phyloP scores from a whole-genome alignment of 257 asterid genomes.

The Anisodus acutangulus region DNA sequence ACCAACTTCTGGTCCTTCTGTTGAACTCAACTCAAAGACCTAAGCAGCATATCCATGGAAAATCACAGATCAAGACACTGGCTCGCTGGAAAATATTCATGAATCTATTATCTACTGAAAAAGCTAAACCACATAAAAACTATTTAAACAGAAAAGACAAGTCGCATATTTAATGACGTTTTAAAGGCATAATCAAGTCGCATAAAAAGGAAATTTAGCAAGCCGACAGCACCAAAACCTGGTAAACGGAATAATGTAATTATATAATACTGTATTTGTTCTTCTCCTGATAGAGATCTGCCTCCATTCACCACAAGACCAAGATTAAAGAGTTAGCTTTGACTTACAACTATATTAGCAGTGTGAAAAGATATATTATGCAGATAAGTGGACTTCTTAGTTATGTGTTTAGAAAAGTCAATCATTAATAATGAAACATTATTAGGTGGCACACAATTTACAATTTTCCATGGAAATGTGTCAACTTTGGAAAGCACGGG shows the following conservation, averaged over 20 bases:
- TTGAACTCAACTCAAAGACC: slow-evolving; percentile 88
- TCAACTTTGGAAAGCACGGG: neutral
- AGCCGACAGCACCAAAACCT: neutral
- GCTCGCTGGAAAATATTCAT: slow-evolving; percentile 1
- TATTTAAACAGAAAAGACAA: slow-evolving; percentile 3
- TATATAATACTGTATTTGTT: neutral
- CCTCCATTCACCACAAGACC: slow-evolving; percentile 24
- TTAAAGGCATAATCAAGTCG: neutral
- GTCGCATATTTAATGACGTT: neutral
- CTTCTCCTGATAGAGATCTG: slow-evolving; percentile 15
- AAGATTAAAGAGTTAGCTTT: slow-evolving; percentile 1
- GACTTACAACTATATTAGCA: slow-evolving; percentile 12
- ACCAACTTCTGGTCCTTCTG: slow-evolving; percentile 92
- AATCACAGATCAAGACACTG: slow-evolving; percentile 30
- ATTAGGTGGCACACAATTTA: slow-evolving; percentile 2
- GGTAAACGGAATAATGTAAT: neutral
- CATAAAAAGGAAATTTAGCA: slow-evolving; percentile 7
- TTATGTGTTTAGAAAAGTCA: neutral
- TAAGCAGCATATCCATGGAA: slow-evolving; percentile 31
- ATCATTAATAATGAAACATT: neutral
- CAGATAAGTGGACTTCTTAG: neutral
- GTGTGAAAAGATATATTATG: neutral
- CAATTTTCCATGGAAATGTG: neutral
- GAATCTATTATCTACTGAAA: slow-evolving; percentile 19
- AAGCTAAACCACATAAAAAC: neutral